These are phyloP conservation scores for Vitellaria paradoxa DNA, from an alignment of 179 eudicot species.

Conservation along the genomic window DNA sequence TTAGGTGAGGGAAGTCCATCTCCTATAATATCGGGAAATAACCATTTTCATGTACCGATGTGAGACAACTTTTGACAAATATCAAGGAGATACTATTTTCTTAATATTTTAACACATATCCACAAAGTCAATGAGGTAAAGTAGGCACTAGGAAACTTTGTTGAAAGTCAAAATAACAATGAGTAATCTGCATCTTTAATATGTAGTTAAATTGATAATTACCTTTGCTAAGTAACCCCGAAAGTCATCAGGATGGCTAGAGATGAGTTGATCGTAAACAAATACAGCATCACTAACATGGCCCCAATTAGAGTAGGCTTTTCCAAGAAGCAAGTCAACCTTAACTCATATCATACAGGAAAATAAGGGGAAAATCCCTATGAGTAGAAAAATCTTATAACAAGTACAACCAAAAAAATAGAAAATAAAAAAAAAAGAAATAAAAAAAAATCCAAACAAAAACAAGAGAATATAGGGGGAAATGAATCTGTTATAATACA, in stretches of 20 bases:
- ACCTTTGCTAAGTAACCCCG: constrained; percentile 97
- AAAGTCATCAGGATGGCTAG: constrained; percentile 78
- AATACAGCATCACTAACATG: constrained; percentile 86
- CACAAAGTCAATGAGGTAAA: too few species aligned
- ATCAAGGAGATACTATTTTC: too few species aligned
- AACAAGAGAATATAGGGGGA: not conserved
- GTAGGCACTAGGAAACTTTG: not conserved
- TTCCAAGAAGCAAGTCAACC: constrained; percentile 95
- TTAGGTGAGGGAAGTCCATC: too few species aligned
- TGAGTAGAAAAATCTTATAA: not conserved
- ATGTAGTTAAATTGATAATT: not conserved
- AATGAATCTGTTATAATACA: not conserved
- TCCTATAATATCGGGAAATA: too few species aligned
- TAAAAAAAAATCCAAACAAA: too few species aligned
- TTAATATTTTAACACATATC: too few species aligned
- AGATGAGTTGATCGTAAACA: constrained; percentile 84
- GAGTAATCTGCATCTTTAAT: not conserved
- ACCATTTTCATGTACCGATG: too few species aligned
- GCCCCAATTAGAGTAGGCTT: constrained; percentile 98
- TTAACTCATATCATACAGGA: constrained; percentile 25
- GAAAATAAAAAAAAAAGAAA: not conserved
- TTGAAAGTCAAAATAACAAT: not conserved
- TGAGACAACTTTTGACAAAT: too few species aligned
- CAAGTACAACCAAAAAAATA: not conserved
- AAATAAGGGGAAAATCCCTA: not conserved